Conservation (phyloP, 2,329 filamentous ascomycete genomes). For the Cladophialophora chaetospira region DNA sequence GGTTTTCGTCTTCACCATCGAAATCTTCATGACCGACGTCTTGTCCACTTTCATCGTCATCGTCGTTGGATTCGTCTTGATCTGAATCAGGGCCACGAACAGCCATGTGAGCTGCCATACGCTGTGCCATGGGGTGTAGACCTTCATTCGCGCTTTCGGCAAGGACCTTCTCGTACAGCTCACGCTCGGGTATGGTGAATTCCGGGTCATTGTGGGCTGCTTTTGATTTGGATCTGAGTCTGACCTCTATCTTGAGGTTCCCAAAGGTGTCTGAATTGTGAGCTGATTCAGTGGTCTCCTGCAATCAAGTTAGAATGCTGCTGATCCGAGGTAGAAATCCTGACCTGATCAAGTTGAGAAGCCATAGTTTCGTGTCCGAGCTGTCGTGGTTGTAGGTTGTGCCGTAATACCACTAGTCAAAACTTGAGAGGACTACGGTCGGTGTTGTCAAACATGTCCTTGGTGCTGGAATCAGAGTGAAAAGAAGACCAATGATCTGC, state of each 20-base stretch:
- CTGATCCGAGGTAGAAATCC: conserved; percentile 5
- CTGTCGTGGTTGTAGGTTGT: conserved; percentile 9
- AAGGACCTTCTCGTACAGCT: conserved; percentile 17
- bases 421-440: conserved; percentile 9
- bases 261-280: conserved; percentile 5
- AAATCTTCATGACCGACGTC: no score
- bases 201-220: conserved; percentile 18
- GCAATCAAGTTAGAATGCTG: conserved; percentile 12
- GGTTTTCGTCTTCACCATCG: conserved; percentile 1
- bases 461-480: not conserved
- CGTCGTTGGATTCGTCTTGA: conserved; percentile 38
- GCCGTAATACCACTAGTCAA: conserved; percentile 14
- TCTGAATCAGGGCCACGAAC: not conserved
- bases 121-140: not conserved
- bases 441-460: not conserved
- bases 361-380: conserved; percentile 8
- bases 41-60: conserved; percentile 8
- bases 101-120: not conserved
- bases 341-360: conserved; percentile 20
- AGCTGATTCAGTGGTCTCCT: conserved; percentile 8
- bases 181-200: conserved; percentile 10
- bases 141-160: conserved; percentile 14
- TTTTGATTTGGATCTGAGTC: conserved; percentile 15
- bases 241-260: conserved; percentile 17
- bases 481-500: conserved; percentile 10